These are phyloP conservation scores for Gnomoniopsis sp. DNA, from an alignment of 2,329 filamentous ascomycete genomes.

Conservation along the genomic window DNA sequence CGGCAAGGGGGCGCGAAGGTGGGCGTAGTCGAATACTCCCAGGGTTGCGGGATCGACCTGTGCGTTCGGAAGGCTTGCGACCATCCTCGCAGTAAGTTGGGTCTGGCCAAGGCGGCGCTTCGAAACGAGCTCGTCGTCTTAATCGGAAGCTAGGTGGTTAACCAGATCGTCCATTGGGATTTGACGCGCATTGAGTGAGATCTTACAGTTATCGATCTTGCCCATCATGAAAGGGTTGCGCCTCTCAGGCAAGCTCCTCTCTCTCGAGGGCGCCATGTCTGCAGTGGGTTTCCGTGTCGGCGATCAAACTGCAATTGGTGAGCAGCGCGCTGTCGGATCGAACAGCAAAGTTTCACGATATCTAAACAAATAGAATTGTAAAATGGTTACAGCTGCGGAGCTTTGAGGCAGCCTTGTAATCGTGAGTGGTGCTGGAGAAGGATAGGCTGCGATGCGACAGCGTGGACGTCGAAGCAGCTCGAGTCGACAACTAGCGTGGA, in stretches of 20 bases:
- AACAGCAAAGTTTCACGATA: neutral
- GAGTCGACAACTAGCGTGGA: conserved; percentile 2
- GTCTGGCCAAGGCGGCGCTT: conserved; percentile 91
- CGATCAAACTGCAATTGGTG: neutral
- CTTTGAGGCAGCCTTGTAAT: neutral
- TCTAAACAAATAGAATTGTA: neutral
- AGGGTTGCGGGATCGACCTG: conserved; percentile 71
- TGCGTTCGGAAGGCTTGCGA: conserved; percentile 65
- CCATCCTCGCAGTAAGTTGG: conserved; percentile 78
- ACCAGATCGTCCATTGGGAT: neutral
- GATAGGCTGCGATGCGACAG: conserved; percentile 11
- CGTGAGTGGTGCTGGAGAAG: neutral
- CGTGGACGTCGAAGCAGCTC: conserved; percentile 1
- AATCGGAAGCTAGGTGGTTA: conserved; percentile 6
- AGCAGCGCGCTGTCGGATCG: too few relatives aligned
- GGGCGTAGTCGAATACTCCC: conserved; percentile 91
- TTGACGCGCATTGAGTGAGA: neutral
- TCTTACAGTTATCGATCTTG: conserved; percentile 48
- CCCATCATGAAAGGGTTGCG: conserved; percentile 54
- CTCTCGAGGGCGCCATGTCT: conserved; percentile 21
- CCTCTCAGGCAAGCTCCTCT: conserved; percentile 37
- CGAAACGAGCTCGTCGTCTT: conserved; percentile 72
- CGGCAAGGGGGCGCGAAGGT: conserved; percentile 86
- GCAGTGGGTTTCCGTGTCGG: neutral
- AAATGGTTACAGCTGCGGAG: neutral